phyloP scores from a whole-genome alignment of 2,329 filamentous ascomycete genomes.

The Hymenoscyphus fructigenus region DNA sequence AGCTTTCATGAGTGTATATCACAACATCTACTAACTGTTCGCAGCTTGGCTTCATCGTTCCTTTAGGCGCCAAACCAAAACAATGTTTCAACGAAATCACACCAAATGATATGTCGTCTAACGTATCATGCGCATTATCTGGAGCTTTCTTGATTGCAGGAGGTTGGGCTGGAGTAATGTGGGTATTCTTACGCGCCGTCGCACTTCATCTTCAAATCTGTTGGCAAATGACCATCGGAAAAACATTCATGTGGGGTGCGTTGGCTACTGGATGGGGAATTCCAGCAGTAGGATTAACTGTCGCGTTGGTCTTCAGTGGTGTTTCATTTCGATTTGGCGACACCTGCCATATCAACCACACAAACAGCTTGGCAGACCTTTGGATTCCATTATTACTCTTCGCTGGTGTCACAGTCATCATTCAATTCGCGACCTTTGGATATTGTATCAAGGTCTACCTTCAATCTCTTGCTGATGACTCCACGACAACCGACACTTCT shows the following conservation, averaged over 20 bases:
- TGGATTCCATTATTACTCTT: slow-evolving; percentile 88
- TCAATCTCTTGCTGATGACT: slow-evolving; percentile 73
- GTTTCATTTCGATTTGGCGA: slow-evolving; percentile 90
- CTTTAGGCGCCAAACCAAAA: slow-evolving; percentile 72
- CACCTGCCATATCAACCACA: slow-evolving; percentile 92
- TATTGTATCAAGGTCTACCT: slow-evolving; percentile 97
- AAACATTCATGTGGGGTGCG: slow-evolving; percentile 84
- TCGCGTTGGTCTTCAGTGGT: slow-evolving; percentile 81
- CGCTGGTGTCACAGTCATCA: slow-evolving; percentile 70
- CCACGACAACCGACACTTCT: slow-evolving; percentile 68
- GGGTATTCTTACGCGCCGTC: slow-evolving; percentile 86
- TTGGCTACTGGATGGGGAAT: slow-evolving; percentile 82
- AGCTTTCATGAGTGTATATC: background rate
- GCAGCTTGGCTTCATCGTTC: slow-evolving; percentile 86
- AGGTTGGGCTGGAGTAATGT: slow-evolving; percentile 80
- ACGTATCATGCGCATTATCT: slow-evolving; percentile 79
- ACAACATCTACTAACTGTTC: slow-evolving; percentile 16
- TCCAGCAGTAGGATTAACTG: slow-evolving; percentile 69
- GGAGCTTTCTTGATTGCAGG: slow-evolving; percentile 84
- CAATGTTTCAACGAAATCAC: slow-evolving; percentile 91
- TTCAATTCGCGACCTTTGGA: slow-evolving; percentile 80
- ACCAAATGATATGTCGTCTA: slow-evolving; percentile 86
- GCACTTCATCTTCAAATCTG: slow-evolving; percentile 97
- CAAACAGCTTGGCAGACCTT: slow-evolving; percentile 77
- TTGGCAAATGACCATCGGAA: slow-evolving; percentile 90